Evolutionary conservation across 768 basidiomycete genomes (phyloP).

Genomic region (Amanita inopinata): DNA sequence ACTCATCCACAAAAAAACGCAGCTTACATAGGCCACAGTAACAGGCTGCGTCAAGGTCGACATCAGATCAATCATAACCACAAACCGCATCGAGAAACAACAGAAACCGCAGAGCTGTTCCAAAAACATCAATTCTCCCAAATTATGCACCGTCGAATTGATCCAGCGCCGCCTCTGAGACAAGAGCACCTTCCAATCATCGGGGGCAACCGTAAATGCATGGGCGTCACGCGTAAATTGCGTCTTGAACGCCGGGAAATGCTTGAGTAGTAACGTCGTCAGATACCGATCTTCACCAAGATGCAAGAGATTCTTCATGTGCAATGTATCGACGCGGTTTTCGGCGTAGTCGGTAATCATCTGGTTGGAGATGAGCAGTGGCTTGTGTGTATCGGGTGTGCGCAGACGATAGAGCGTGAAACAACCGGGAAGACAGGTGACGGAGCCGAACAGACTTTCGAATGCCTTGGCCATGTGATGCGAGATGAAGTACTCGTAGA

Average conservation of each 20-base stretch:
- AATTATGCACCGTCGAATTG: conserved; percentile 97
- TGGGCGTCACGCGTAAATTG: conserved; percentile 93
- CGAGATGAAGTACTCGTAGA: conserved; percentile 98
- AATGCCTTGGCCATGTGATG: conserved; percentile 99
- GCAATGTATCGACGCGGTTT: conserved; percentile 92
- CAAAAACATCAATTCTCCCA: conserved; percentile 86
- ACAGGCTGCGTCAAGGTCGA: conserved; percentile 82
- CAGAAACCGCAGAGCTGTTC: conserved; percentile 94
- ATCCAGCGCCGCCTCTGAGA: conserved; percentile 99
- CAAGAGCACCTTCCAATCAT: conserved; percentile 87
- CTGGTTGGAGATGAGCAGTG: conserved; percentile 83
- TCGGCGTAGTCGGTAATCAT: conserved; percentile 91
- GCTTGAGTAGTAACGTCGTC: conserved; percentile 90
- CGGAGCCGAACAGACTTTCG: conserved; percentile 92
- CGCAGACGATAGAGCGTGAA: conserved; percentile 96
- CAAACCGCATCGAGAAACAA: conserved; percentile 98
- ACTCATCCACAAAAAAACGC: conserved; percentile 7
- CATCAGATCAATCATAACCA: conserved; percentile 93
- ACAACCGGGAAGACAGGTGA: conserved; percentile 98
- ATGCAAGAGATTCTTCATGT: conserved; percentile 97
- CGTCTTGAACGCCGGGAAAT: conserved; percentile 91
- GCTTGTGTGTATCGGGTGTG: conserved; percentile 92
- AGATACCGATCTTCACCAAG: conserved; percentile 99
- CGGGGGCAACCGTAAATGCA: conserved; percentile 91
- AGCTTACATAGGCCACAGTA: conserved; percentile 72